These are phyloP conservation scores for Gamarada debralockiae DNA, from an alignment of 495 filamentous ascomycete species.

Conservation along the genomic window DNA sequence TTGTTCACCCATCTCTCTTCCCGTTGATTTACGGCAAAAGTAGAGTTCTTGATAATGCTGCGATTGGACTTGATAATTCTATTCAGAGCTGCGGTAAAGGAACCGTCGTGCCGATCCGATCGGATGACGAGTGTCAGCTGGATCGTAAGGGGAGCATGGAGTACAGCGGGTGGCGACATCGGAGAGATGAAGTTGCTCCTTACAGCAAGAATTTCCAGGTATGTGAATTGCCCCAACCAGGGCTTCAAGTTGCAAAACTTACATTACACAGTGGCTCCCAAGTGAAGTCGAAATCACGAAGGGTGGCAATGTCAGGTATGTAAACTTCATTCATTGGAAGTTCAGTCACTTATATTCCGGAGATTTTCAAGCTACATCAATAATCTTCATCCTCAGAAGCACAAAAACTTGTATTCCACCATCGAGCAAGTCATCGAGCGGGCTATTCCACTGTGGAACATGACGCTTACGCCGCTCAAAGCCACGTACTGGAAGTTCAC, in stretches of 20 bases:
- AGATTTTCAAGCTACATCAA: slow-evolving; percentile 42
- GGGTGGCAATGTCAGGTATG: slow-evolving; percentile 11
- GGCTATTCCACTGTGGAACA: slow-evolving; percentile 38
- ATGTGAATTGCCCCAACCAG: neutral
- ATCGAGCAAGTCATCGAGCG: slow-evolving; percentile 41
- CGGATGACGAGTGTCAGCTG: neutral
- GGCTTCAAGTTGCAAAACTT: too few relatives aligned
- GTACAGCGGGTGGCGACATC: too few relatives aligned
- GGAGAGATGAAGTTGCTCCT: too few relatives aligned
- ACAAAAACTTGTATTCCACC: slow-evolving; percentile 31
- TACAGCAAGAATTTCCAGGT: neutral
- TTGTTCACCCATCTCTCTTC: slow-evolving; percentile 41
- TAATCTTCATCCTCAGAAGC: slow-evolving; percentile 39
- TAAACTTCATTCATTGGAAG: too few relatives aligned
- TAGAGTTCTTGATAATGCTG: slow-evolving; percentile 3
- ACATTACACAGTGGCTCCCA: slow-evolving; percentile 23
- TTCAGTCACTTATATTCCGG: neutral
- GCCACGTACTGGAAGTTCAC: neutral
- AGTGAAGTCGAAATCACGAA: slow-evolving; percentile 17
- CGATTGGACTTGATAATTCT: slow-evolving; percentile 12
- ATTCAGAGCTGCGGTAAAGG: slow-evolving; percentile 7
- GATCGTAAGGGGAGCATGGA: neutral
- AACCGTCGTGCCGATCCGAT: neutral
- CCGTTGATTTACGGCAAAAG: slow-evolving; percentile 37
- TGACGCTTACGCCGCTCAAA: slow-evolving; percentile 27